Conservation (phyloP, 2,329 filamentous ascomycete species). For the Paramyrothecium roridum region DNA sequence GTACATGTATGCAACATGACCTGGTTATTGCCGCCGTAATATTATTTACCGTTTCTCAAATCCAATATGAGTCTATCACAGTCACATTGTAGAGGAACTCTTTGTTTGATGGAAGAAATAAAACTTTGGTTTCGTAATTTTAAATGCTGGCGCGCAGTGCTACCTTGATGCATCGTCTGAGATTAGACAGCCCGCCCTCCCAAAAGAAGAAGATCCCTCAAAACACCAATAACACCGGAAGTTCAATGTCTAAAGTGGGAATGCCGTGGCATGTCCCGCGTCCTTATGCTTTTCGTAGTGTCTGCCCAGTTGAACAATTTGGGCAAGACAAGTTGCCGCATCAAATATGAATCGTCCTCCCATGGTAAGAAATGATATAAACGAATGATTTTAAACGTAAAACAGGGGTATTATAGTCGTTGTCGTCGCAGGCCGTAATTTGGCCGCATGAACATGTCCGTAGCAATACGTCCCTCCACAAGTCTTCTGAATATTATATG, state of each 20-base stretch:
- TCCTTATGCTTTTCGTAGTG: not conserved
- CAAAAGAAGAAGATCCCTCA: not conserved
- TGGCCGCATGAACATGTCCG: not conserved
- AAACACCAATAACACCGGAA: not conserved
- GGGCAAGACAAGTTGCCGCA: not conserved
- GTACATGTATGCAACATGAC: too few species aligned
- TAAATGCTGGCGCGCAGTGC: not conserved
- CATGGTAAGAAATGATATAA: not conserved
- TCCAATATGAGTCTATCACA: too few species aligned
- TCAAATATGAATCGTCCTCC: not conserved
- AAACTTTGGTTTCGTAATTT: not conserved
- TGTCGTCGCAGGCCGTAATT: not conserved
- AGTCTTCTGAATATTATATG: too few species aligned
- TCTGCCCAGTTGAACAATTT: too few species aligned
- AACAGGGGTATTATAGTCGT: slow-evolving; percentile 1
- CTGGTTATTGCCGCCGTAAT: too few species aligned
- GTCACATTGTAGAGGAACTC: too few species aligned
- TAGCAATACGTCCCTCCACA: too few species aligned
- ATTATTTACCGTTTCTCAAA: too few species aligned
- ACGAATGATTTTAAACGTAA: slow-evolving; percentile 1
- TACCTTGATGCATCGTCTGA: not conserved
- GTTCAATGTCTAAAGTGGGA: not conserved
- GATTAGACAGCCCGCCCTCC: not conserved
- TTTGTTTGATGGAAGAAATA: not conserved
- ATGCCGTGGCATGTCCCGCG: not conserved